Conservation (phyloP, 2,329 filamentous ascomycete genomes). For the Neonectria hederae region DNA sequence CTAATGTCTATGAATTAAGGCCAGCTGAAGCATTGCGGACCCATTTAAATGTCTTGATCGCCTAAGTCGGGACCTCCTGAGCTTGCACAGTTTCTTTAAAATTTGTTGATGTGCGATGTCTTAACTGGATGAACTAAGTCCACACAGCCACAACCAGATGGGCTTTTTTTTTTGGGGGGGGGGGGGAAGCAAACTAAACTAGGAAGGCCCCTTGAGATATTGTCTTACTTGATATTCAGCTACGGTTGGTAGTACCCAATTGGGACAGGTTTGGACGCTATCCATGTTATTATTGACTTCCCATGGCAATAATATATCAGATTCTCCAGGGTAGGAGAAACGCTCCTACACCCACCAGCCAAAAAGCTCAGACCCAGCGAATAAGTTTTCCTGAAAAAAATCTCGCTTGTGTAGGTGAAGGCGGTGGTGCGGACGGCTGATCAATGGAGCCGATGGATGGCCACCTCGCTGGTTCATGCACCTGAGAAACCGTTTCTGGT, state of each 20-base stretch:
- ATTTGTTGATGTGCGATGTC: slow-evolving; percentile 11
- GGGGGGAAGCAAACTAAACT: not conserved
- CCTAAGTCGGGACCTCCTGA: not conserved
- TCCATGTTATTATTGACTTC: not conserved
- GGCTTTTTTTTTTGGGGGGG: not conserved
- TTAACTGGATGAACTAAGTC: not conserved
- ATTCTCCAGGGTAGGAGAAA: not conserved
- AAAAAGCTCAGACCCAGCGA: slow-evolving; percentile 7
- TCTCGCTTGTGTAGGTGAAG: slow-evolving; percentile 30
- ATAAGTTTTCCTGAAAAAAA: slow-evolving; percentile 26
- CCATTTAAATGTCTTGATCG: not conserved
- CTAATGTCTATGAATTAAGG: not conserved
- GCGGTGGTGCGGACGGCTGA: slow-evolving; percentile 20
- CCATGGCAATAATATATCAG: not conserved
- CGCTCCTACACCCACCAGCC: not conserved
- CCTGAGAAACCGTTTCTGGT: slow-evolving; percentile 7
- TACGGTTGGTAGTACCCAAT: not conserved
- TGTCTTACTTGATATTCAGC: not conserved
- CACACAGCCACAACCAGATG: not conserved
- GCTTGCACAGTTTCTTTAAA: slow-evolving; percentile 3
- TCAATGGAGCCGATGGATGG: slow-evolving; percentile 6
- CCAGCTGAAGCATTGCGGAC: slow-evolving; percentile 1
- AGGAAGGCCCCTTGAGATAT: not conserved
- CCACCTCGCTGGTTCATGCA: slow-evolving; percentile 23
- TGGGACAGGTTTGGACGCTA: too few relatives aligned